Percentiles rank a stretch among this genome's conserved stretches.
phyloP scores from a whole-genome alignment of 768 basidiomycete genomes.

The Galerina sulciceps region DNA sequence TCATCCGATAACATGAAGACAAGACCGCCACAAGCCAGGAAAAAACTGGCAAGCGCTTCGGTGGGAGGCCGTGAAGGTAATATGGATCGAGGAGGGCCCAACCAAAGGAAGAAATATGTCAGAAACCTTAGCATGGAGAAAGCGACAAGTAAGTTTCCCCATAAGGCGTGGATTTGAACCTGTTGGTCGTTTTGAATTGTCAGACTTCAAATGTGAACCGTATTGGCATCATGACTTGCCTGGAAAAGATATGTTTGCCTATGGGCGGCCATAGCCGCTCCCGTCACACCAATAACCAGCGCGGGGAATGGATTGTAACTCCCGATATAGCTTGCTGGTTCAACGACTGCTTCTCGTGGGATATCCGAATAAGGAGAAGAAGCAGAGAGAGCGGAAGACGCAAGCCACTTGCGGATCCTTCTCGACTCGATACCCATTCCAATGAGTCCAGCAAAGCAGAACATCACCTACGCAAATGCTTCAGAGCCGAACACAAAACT shows the following conservation, averaged over 20 bases:
- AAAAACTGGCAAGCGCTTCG: slow-evolving; percentile 87
- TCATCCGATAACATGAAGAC: slow-evolving; percentile 91
- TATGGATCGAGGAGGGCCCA: slow-evolving; percentile 80
- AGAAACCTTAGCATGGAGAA: slow-evolving; percentile 82
- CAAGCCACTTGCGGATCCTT: slow-evolving; percentile 73
- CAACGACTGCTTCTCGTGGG: slow-evolving; percentile 50
- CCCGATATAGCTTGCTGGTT: slow-evolving; percentile 73
- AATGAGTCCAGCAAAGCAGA: slow-evolving; percentile 89
- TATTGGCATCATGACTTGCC: slow-evolving; percentile 34
- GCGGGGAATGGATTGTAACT: slow-evolving; percentile 95
- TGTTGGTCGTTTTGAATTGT: slow-evolving; percentile 27
- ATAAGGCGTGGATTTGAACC: slow-evolving; percentile 89
- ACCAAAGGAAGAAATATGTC: slow-evolving; percentile 95
- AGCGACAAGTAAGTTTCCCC: slow-evolving; percentile 85
- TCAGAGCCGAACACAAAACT: not conserved
- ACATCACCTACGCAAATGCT: slow-evolving; percentile 66
- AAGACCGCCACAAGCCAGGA: slow-evolving; percentile 86
- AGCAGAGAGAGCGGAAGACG: slow-evolving; percentile 51
- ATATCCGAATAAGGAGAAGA: slow-evolving; percentile 25
- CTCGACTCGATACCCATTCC: slow-evolving; percentile 93
- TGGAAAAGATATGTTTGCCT: slow-evolving; percentile 91
- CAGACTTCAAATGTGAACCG: not conserved
- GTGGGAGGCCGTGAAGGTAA: slow-evolving; percentile 93
- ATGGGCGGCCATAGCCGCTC: slow-evolving; percentile 93
- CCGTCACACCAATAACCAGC: slow-evolving; percentile 91